These are phyloP conservation scores for Leishmania tarentolae DNA, from an alignment of 208 protist species.

Conservation along the genomic window DNA sequence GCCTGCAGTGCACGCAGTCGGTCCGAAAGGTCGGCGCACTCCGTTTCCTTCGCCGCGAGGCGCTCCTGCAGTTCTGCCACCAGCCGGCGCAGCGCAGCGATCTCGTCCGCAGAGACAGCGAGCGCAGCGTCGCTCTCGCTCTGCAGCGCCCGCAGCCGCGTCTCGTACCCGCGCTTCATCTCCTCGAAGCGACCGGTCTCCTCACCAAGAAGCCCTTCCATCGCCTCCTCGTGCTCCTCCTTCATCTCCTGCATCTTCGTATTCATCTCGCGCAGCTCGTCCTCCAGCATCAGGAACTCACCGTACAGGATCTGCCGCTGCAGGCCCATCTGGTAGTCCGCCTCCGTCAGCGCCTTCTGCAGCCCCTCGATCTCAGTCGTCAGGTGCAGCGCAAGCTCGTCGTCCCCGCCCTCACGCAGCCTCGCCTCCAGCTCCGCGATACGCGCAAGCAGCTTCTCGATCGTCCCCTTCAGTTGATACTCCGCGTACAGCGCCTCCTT, in stretches of 20 bases:
- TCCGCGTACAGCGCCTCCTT: constrained; percentile 77
- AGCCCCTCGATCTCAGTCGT: constrained; percentile 59
- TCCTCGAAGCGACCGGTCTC: constrained; percentile 45
- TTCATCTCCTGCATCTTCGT: constrained; percentile 78
- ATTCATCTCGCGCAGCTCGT: constrained; percentile 62
- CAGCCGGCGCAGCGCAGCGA: constrained; percentile 20
- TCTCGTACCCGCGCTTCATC: constrained; percentile 43
- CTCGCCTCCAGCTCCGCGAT: constrained; percentile 70
- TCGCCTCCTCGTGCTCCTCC: constrained; percentile 70
- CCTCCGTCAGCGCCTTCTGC: constrained; percentile 63
- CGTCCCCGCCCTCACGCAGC: constrained; percentile 47
- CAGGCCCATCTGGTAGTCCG: constrained; percentile 57
- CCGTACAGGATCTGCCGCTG: constrained; percentile 73
- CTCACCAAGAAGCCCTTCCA: constrained; percentile 64
- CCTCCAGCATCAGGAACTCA: constrained; percentile 64
- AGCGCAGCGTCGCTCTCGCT: constrained; percentile 23
- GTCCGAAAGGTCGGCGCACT: constrained; percentile 23
- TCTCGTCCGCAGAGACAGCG: constrained; percentile 25
- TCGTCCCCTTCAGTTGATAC: constrained; percentile 70
- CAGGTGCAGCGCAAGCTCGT: constrained; percentile 59
- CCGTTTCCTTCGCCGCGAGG: constrained; percentile 29
- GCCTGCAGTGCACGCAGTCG: constrained; percentile 21
- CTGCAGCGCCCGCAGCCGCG: constrained; percentile 26
- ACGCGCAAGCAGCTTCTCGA: constrained; percentile 58
- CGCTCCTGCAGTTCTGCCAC: constrained; percentile 22